These are phyloP conservation scores for Lactarius psammicola DNA, from an alignment of 768 basidiomycete genomes.

Conservation along the genomic window DNA sequence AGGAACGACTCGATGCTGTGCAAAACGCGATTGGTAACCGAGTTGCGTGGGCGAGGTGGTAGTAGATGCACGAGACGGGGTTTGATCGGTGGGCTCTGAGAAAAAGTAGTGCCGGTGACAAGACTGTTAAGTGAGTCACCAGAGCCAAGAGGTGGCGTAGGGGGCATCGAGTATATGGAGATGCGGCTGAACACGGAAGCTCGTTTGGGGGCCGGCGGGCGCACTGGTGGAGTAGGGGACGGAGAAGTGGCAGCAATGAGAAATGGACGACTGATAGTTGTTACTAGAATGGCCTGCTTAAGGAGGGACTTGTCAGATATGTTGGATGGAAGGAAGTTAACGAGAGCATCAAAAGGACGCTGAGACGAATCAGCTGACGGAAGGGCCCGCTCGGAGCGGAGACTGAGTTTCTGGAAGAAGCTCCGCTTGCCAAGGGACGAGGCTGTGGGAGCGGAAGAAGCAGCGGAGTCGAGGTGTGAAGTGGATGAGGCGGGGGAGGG, in stretches of 20 bases:
- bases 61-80: constrained; percentile 38
- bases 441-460: not conserved
- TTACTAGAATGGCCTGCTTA: constrained; percentile 42
- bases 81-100: constrained; percentile 19
- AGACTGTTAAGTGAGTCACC: constrained; percentile 27
- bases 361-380: constrained; percentile 36
- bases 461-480: not conserved
- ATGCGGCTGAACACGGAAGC: constrained; percentile 21
- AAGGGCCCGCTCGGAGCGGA: constrained; percentile 18
- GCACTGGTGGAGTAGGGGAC: constrained; percentile 11
- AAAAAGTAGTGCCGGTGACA: constrained; percentile 1
- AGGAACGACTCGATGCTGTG: constrained; percentile 40
- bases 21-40: constrained; percentile 36
- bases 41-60: constrained; percentile 28
- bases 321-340: constrained; percentile 39
- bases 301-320: constrained; percentile 38
- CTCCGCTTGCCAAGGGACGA: constrained; percentile 4
- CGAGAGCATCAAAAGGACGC: constrained; percentile 40
- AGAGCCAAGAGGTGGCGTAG: constrained; percentile 29
- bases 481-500: constrained; percentile 6
- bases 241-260: constrained; percentile 32
- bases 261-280: constrained; percentile 41
- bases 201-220: constrained; percentile 6
- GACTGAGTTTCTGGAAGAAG: constrained; percentile 15
- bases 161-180: constrained; percentile 28